A percentile compares a stretch with the other conserved stretches of the same genome.
Conservation (phyloP, 495 filamentous ascomycete genomes). For the Oidiodendron maius region DNA sequence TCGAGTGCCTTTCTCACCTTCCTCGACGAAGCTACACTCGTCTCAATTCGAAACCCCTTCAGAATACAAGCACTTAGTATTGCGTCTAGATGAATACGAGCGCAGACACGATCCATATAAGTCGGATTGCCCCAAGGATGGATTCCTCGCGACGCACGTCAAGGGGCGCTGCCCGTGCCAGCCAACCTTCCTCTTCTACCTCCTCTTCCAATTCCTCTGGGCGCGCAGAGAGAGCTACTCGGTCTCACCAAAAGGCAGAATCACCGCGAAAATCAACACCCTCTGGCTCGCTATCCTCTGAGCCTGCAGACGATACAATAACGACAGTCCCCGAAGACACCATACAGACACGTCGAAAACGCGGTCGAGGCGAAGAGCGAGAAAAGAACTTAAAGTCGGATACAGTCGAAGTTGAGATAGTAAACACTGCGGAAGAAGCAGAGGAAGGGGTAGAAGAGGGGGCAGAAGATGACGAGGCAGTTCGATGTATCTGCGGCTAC, state of each 20-base stretch:
- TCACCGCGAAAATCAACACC: slow-evolving; percentile 70
- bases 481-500: slow-evolving; percentile 89
- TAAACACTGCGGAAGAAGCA: slow-evolving; percentile 47
- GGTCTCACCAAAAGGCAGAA: slow-evolving; percentile 62
- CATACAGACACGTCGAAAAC: slow-evolving; percentile 68
- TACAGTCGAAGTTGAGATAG: slow-evolving; percentile 40
- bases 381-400: slow-evolving; percentile 47
- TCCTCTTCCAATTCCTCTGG: slow-evolving; percentile 60
- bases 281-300: slow-evolving; percentile 67
- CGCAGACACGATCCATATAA: not conserved
- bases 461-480: slow-evolving; percentile 86
- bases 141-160: slow-evolving; percentile 79
- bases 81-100: too few species aligned
- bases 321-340: slow-evolving; percentile 49
- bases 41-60: not conserved
- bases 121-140: slow-evolving; percentile 6
- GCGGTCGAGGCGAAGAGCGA: slow-evolving; percentile 56
- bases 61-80: too few species aligned
- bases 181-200: slow-evolving; percentile 61
- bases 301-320: slow-evolving; percentile 69
- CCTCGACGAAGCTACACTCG: not conserved
- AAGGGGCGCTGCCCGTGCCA: slow-evolving; percentile 69
- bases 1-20: slow-evolving; percentile 10
- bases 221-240: slow-evolving; percentile 62
- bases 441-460: slow-evolving; percentile 63